These are phyloP conservation scores for Medicago ruthenica DNA, from an alignment of 306 rosid genomes.

Conservation along the genomic window DNA sequence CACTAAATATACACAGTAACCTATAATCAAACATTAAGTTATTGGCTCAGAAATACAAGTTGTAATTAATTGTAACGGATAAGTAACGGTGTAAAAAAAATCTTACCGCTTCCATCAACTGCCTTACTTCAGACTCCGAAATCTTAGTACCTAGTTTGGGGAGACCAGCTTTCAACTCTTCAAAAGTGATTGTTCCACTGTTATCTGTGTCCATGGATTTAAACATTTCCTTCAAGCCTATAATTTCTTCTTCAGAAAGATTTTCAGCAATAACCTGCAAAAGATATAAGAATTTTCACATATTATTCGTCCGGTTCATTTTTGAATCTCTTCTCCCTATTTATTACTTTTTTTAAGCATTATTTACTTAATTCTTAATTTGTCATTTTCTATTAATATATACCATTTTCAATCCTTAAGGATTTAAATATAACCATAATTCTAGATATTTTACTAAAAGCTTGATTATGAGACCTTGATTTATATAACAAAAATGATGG, in stretches of 20 bases:
- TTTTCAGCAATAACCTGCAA: slow-evolving; percentile 88
- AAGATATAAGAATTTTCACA: slow-evolving; percentile 28
- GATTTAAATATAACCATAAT: slow-evolving; percentile 15
- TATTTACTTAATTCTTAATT: neutral
- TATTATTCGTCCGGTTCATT: slow-evolving; percentile 19
- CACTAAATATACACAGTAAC: neutral
- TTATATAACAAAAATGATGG: slow-evolving; percentile 16
- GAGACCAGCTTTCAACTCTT: slow-evolving; percentile 91
- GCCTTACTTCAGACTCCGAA: slow-evolving; percentile 89
- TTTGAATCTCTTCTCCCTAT: slow-evolving; percentile 12
- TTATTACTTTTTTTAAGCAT: neutral
- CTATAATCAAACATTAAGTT: neutral
- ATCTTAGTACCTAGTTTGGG: slow-evolving; percentile 88
- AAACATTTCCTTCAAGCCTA: slow-evolving; percentile 93
- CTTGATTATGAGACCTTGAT: slow-evolving; percentile 16
- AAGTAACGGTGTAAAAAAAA: slow-evolving; percentile 17
- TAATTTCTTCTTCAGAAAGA: slow-evolving; percentile 93
- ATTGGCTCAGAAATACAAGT: slow-evolving; percentile 6
- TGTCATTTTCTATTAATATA: neutral
- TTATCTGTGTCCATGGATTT: slow-evolving; percentile 95
- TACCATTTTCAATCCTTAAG: neutral
- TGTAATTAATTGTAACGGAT: neutral
- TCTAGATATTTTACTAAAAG: neutral
- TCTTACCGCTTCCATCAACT: slow-evolving; percentile 91
- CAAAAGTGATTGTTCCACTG: slow-evolving; percentile 88